Percentiles rank a stretch among this genome's conserved stretches.
Conservation (phyloP, 2,329 filamentous ascomycete genomes). For the Lecanicillium sp. region DNA sequence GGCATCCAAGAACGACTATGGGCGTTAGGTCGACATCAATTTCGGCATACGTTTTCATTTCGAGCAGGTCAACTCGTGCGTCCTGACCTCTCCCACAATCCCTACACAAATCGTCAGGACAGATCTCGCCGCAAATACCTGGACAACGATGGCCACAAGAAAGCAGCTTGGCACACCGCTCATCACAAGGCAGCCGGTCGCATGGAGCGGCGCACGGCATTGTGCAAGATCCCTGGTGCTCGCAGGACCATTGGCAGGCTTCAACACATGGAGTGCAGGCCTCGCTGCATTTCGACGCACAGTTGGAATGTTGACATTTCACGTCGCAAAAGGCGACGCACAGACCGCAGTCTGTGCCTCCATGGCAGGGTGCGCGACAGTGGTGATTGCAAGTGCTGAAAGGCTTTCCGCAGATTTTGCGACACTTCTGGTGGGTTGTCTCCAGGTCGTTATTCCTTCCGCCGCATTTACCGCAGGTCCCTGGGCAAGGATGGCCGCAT, state of each 20-base stretch:
- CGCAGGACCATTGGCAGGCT: constrained; percentile 39
- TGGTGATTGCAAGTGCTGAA: constrained; percentile 48
- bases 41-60: constrained; percentile 43
- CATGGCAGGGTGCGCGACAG: constrained; percentile 27
- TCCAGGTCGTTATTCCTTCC: constrained; percentile 11
- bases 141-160: constrained; percentile 54
- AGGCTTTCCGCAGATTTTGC: constrained; percentile 34
- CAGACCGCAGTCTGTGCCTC: constrained; percentile 23
- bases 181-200: constrained; percentile 53
- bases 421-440: constrained; percentile 3
- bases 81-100: constrained; percentile 34
- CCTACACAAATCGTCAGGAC: constrained; percentile 49
- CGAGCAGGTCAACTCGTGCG: constrained; percentile 45
- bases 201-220: constrained; percentile 59
- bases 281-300: constrained; percentile 42
- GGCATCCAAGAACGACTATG: constrained; percentile 51
- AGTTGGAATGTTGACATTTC: constrained; percentile 46
- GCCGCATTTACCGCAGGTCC: constrained; percentile 8
- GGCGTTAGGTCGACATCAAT: constrained; percentile 49
- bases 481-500: constrained; percentile 29
- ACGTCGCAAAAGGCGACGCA: constrained; percentile 52
- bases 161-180: constrained; percentile 45
- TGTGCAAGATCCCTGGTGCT: constrained; percentile 38
- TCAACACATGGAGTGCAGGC: constrained; percentile 53
- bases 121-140: constrained; percentile 55